Base-by-base conservation (phyloP, 352 stramenopile species). In the Sclerospora graminicola region DNA sequence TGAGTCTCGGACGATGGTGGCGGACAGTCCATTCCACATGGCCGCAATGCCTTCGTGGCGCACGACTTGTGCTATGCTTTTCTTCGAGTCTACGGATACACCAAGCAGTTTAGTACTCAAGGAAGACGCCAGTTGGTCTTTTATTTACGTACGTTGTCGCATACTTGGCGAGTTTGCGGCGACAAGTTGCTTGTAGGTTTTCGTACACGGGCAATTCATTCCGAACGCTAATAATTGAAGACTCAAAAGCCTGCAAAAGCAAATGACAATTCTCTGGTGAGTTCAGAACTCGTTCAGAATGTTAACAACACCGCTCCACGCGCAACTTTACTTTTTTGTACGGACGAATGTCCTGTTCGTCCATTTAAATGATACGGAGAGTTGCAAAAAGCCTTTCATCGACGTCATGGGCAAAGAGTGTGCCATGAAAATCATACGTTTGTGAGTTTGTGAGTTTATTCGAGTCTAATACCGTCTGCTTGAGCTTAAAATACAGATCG, bases 401-500 rank as follows among this genome's bases (percentile, higher is more conserved):
- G 1, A 87, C 54, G 41, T 73, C 59, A 24, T 68, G 45, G 13
- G 30, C 48, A 16, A 72, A 69, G 6, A 89, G 41, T 0, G 73
- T 89, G 7, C 76, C 76, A 7, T 52, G 53, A 57, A 89, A 89
- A 26, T 89, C 73, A 54, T 84, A 89, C 37, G 72, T 71, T 40
- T 86, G 76, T 5, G 74, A 29, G 11, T 36, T 37, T 1, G 76
- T 89, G 13, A 83, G 57, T 8, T 71, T 45, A 31, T 82, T 66
- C 36, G 54, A 64, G 41, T 84, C 65, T 8, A 89, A 44, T 15
- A 87, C 48, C 13, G 50, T 60, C 40, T 83, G 65, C 42, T 89
- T 89, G 36, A 76, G 55, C 39, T 68, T 67, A 27, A 58, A 41
- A 32, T 76, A 75, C 23, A 67, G 66, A 32, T 84, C 73, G 7